Evolutionary conservation across 1,284 basidiomycete species (phyloP).

Genomic region (Tetrapyrgos nigripes): DNA sequence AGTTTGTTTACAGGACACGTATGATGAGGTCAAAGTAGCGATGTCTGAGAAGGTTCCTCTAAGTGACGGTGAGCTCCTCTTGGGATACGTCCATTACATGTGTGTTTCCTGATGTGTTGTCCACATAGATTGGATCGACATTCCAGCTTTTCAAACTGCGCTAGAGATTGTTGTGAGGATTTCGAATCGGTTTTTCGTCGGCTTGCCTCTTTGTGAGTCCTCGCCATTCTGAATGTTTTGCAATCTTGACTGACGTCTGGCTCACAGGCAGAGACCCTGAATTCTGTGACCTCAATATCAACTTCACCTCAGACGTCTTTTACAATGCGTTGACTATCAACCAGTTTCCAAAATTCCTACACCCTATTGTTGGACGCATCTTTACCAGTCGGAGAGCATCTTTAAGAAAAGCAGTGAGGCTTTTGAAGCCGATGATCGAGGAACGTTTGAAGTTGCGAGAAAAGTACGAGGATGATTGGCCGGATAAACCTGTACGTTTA

Average conservation of each 20-base stretch:
- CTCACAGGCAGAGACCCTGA: slow-evolving; percentile 8
- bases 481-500: slow-evolving; percentile 14
- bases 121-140: slow-evolving; percentile 26
- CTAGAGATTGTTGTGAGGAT: slow-evolving; percentile 28
- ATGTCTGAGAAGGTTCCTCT: slow-evolving; percentile 37
- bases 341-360: slow-evolving; percentile 6
- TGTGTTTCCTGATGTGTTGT: slow-evolving; percentile 19
- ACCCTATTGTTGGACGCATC: slow-evolving; percentile 13
- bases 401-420: slow-evolving; percentile 34
- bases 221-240: background rate
- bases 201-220: slow-evolving; percentile 32
- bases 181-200: slow-evolving; percentile 38
- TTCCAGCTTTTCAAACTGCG: slow-evolving; percentile 19
- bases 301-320: slow-evolving; percentile 11
- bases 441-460: slow-evolving; percentile 10
- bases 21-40: slow-evolving; percentile 42
- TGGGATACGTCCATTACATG: background rate
- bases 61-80: slow-evolving; percentile 26
- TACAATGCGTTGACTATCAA: background rate
- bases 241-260: background rate
- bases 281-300: slow-evolving; percentile 10
- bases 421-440: slow-evolving; percentile 28
- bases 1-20: slow-evolving; percentile 39
- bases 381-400: slow-evolving; percentile 30
- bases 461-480: slow-evolving; percentile 15